These are phyloP conservation scores for Heterobasidion irregulare DNA, from an alignment of 1,284 basidiomycete species.

Conservation along the genomic window DNA sequence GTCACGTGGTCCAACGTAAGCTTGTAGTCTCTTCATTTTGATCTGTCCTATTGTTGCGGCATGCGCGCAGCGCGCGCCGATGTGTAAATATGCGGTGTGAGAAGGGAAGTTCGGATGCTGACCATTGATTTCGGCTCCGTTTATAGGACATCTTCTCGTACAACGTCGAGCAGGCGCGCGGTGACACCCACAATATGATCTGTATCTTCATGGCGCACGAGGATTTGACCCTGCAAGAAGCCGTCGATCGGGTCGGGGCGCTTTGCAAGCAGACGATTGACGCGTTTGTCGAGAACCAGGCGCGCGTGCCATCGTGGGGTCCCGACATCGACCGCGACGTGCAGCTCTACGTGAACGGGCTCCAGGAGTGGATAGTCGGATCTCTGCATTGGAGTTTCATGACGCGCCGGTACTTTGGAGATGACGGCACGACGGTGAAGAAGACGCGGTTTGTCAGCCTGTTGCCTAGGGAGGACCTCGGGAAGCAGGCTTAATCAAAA, in stretches of 20 bases:
- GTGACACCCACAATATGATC: constrained; percentile 36
- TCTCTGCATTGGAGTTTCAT: constrained; percentile 33
- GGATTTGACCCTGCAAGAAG: constrained; percentile 27
- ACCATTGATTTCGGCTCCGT: background rate
- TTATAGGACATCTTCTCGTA: constrained; percentile 34
- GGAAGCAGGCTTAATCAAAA: background rate
- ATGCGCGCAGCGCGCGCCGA: no score
- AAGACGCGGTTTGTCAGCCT: constrained; percentile 23
- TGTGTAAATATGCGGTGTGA: no score
- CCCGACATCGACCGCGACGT: constrained; percentile 26
- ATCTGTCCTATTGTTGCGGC: background rate
- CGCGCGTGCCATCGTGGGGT: constrained; percentile 27
- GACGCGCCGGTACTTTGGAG: constrained; percentile 32
- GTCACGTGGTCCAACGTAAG: constrained; percentile 34
- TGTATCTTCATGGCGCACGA: constrained; percentile 26
- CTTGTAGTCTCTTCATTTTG: constrained; percentile 2
- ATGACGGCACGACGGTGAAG: constrained; percentile 24
- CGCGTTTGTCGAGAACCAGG: constrained; percentile 24
- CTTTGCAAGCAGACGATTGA: constrained; percentile 29
- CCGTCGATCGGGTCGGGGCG: constrained; percentile 31
- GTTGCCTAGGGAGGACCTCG: constrained; percentile 8
- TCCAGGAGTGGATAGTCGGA: constrained; percentile 32
- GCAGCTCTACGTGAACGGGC: constrained; percentile 25
- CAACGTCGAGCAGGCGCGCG: constrained; percentile 33
- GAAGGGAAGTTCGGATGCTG: no score